Percentiles rank a stretch among this genome's conserved stretches.
phyloP scores from a whole-genome alignment of 2,329 filamentous ascomycete genomes.

The Zopfia rhizophila region DNA sequence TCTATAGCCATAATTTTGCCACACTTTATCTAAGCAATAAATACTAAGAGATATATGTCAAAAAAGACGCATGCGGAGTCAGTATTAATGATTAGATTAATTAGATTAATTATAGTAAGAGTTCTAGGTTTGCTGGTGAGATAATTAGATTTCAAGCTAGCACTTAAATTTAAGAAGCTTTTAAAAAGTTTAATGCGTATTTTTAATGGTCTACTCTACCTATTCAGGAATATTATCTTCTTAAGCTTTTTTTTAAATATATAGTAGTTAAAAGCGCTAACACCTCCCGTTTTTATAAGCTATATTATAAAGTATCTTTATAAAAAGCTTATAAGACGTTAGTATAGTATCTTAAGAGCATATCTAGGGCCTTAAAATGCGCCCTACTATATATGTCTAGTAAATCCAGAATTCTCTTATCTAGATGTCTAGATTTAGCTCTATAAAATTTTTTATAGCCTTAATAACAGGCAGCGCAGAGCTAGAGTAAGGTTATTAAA shows the following conservation, averaged over 20 bases:
- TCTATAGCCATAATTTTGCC: slow-evolving; percentile 72
- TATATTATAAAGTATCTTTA: slow-evolving; percentile 27
- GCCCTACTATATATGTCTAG: too few species aligned
- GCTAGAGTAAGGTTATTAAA: neutral
- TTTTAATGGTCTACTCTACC: slow-evolving; percentile 17
- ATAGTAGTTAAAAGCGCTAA: slow-evolving; percentile 16
- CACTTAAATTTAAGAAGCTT: slow-evolving; percentile 13
- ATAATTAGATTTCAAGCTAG: slow-evolving; percentile 2
- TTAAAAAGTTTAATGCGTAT: slow-evolving; percentile 27
- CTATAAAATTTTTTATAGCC: too few species aligned
- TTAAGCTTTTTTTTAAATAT: slow-evolving; percentile 14
- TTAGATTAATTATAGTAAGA: slow-evolving; percentile 75
- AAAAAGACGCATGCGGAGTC: slow-evolving; percentile 77
- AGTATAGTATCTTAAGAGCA: neutral
- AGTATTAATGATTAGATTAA: slow-evolving; percentile 74
- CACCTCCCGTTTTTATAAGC: slow-evolving; percentile 13
- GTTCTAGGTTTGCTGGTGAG: slow-evolving; percentile 52
- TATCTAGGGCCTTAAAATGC: slow-evolving; percentile 4
- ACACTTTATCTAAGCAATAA: slow-evolving; percentile 58
- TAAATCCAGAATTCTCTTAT: too few species aligned
- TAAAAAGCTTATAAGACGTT: slow-evolving; percentile 3
- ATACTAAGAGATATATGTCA: slow-evolving; percentile 74
- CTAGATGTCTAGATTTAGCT: too few species aligned
- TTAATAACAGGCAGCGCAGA: too few species aligned
- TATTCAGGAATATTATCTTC: slow-evolving; percentile 6